Conservation (phyloP, 225 moss, liverwort and hornwort genomes). For the Physcomitrium patens region DNA sequence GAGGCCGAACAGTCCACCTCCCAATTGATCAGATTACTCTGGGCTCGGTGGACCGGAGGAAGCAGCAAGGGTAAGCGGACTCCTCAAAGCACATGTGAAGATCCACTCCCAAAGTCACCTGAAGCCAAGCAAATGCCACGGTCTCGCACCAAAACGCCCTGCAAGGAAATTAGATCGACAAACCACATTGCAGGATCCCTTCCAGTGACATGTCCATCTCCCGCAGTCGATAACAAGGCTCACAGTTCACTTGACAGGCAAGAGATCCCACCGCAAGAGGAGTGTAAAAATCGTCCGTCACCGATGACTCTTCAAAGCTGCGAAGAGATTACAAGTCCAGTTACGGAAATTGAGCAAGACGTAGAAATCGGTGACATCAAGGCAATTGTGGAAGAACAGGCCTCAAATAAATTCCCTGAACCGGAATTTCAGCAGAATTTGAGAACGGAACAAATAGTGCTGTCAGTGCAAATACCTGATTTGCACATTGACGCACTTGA, state of each 20-base stretch:
- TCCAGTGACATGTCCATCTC: neutral
- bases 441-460: slow-evolving; percentile 14
- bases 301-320: neutral
- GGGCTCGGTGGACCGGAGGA: slow-evolving; percentile 37
- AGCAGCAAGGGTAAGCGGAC: slow-evolving; percentile 25
- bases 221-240: neutral
- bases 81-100: neutral
- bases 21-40: slow-evolving; percentile 25
- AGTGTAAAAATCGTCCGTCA: neutral
- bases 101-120: neutral
- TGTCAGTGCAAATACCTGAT: slow-evolving; percentile 14
- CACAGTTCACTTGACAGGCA: neutral
- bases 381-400: neutral
- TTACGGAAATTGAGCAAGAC: neutral
- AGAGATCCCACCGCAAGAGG: slow-evolving; percentile 1
- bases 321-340: neutral
- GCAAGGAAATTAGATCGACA: slow-evolving; percentile 9
- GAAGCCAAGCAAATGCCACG: neutral
- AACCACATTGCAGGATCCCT: neutral
- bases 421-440: neutral
- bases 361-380: neutral
- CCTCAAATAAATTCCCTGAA: neutral
- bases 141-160: slow-evolving; percentile 12
- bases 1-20: slow-evolving; percentile 25
- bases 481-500: slow-evolving; percentile 23